These are phyloP conservation scores for Apium graveolens DNA, from an alignment of 129 eudicot species.

Conservation along the genomic window DNA sequence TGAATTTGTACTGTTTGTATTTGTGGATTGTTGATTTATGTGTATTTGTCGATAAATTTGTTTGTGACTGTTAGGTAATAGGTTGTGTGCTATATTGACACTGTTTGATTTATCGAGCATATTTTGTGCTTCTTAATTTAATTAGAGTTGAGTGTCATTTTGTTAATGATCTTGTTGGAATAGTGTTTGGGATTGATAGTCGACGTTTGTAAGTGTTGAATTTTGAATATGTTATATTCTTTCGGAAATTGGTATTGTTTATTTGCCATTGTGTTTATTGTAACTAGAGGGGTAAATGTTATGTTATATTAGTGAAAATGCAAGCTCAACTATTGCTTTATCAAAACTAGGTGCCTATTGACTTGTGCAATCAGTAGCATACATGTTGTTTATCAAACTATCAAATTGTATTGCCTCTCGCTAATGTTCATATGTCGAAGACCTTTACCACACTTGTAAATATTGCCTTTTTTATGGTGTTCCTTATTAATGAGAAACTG, in stretches of 20 bases:
- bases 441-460: background rate
- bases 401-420: background rate
- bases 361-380: no score
- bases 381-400: no score
- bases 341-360: no score
- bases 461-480: background rate
- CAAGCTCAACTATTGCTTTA: no score
- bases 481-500: background rate
- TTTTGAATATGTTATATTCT: background rate
- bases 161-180: background rate
- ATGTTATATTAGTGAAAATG: no score
- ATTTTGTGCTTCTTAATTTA: background rate
- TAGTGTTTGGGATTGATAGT: background rate
- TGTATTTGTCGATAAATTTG: background rate
- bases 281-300: background rate
- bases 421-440: background rate
- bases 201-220: background rate
- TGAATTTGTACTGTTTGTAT: background rate
- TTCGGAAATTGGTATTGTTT: background rate
- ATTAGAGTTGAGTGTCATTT: background rate
- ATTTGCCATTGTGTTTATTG: background rate
- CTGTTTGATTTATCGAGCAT: background rate
- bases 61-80: no score
- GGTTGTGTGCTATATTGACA: background rate
- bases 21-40: background rate